These are phyloP conservation scores for Sclerotinia subarctica DNA, from an alignment of 2,329 filamentous ascomycete genomes.

Conservation along the genomic window DNA sequence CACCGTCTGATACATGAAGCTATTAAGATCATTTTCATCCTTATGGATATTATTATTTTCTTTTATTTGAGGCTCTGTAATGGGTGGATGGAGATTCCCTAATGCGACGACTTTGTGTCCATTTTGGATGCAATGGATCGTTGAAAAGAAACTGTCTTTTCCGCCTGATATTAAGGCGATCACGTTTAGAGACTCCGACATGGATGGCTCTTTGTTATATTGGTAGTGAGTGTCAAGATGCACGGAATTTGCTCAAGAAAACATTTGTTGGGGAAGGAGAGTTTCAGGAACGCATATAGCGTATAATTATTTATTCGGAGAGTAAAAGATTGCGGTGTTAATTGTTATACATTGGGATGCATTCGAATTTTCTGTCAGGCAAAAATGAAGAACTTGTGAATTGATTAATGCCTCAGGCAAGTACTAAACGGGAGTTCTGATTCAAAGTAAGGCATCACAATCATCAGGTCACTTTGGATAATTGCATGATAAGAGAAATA, in stretches of 20 bases:
- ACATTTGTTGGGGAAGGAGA: background rate
- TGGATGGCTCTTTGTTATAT: slow-evolving; percentile 39
- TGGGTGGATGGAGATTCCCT: slow-evolving; percentile 77
- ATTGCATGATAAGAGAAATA: slow-evolving; percentile 19
- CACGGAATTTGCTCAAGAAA: slow-evolving; percentile 7
- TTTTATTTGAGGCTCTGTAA: background rate
- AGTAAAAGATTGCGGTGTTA: background rate
- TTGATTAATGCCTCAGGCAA: slow-evolving; percentile 17
- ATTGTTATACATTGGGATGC: background rate
- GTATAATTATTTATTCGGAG: background rate
- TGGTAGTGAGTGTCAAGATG: background rate
- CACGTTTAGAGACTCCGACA: slow-evolving; percentile 61
- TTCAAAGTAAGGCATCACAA: background rate
- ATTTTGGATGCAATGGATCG: slow-evolving; percentile 84
- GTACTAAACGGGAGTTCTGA: background rate
- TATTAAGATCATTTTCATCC: slow-evolving; percentile 72
- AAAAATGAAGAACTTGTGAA: background rate
- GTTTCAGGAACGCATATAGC: background rate
- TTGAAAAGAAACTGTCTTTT: slow-evolving; percentile 93
- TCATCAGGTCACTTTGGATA: background rate
- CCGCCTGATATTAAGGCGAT: slow-evolving; percentile 93
- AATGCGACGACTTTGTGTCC: slow-evolving; percentile 83
- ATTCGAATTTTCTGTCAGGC: background rate
- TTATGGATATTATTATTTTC: slow-evolving; percentile 18
- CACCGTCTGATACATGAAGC: slow-evolving; percentile 99